Conservation (phyloP, 768 basidiomycete species). For the Suillus sp. region DNA sequence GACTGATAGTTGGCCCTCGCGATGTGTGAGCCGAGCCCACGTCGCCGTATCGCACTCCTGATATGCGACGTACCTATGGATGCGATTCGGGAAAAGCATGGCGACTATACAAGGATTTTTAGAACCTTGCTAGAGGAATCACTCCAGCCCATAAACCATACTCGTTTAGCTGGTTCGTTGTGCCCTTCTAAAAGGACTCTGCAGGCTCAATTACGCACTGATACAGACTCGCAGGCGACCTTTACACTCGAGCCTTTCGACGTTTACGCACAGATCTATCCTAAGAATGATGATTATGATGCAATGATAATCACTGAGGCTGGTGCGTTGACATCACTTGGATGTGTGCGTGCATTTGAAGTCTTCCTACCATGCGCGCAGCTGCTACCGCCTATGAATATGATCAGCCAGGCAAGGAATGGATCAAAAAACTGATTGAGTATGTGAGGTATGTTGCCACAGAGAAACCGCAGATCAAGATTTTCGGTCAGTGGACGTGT, state of each 20-base stretch:
- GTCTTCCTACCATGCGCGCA: constrained; percentile 29
- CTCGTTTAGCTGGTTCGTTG: constrained; percentile 14
- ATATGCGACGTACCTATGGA: constrained; percentile 61
- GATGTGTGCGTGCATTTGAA: not conserved
- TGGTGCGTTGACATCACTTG: constrained; percentile 47
- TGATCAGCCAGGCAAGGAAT: constrained; percentile 43
- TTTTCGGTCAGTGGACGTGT: constrained; percentile 57
- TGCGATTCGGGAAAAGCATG: constrained; percentile 45
- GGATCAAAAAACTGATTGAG: constrained; percentile 70
- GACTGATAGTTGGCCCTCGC: not conserved
- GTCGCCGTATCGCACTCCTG: constrained; percentile 52
- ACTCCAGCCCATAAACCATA: constrained; percentile 22
- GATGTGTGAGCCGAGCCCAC: not conserved
- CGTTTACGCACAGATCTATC: constrained; percentile 65
- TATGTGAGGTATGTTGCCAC: constrained; percentile 55
- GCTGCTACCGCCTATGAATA: constrained; percentile 77
- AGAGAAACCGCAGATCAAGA: constrained; percentile 58
- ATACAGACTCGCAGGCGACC: constrained; percentile 20
- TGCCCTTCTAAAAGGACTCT: not conserved
- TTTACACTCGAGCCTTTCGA: constrained; percentile 71
- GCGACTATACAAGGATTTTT: constrained; percentile 63
- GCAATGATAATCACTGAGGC: constrained; percentile 83
- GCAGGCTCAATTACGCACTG: not conserved
- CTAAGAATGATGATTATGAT: constrained; percentile 57
- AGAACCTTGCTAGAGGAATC: constrained; percentile 42